Base-by-base conservation (phyloP, 768 basidiomycete species). In the Leccinum longicurvipes region DNA sequence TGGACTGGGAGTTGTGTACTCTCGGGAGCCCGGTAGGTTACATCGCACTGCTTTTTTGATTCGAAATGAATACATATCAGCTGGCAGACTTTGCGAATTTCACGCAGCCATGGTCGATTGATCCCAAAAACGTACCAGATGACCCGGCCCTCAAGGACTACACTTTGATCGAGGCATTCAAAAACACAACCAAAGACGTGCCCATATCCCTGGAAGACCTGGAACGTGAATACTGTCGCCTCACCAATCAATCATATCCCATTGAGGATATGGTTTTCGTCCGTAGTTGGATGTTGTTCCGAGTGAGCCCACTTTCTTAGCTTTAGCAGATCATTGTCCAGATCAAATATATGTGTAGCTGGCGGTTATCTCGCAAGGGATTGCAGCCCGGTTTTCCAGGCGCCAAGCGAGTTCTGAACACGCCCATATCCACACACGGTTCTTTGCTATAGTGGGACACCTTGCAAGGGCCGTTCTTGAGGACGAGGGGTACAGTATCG, bases 1-100 rank as follows among this genome's bases (percentile, higher is more conserved):
- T 99, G 49, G 96, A 99, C 66, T 99, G 96, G 96, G 96, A 99
- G 68, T 75, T 99, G 25, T 97, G 93, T 66, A 98, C 96, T 1
- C 81, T 99, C 10, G 95, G 94, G 6, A 93, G 89, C 65, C 91
- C 93, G 31, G 89, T 93, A 68, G 17, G 85, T 74, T 17, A 9
- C 25, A n/a, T n/a, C 24, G 3, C 24, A n/a, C 23, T 32, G 24
- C 54, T 12, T 12, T 28, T 44, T n/a, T 15, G 25, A 27, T 49
- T 44, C 14, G 32, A 50, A 27, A 34, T 47, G 19, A 48, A 28
- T n/a, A 28, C 5, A 31, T 21, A 28, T 55, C 32, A 89, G 82
- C 80, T 97, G 2, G 91, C 92, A 21, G 96, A 99, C 68, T 78
- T 98, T 1, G 93, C 84, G 0, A 98, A 98, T 71, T 74, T 98